phyloP scores from a whole-genome alignment of 179 eudicot species.

The Beta lomatogona region DNA sequence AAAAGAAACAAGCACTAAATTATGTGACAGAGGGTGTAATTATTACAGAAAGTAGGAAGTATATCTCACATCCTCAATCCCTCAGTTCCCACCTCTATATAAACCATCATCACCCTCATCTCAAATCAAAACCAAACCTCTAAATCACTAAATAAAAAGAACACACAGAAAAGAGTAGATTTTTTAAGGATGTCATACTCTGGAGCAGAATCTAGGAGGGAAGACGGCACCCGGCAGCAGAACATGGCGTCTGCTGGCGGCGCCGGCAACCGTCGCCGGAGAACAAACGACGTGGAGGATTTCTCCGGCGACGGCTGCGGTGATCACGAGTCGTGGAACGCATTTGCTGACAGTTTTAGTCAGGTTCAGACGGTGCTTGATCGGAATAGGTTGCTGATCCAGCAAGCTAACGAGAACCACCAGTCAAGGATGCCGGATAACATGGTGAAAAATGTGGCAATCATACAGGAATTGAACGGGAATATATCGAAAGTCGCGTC shows the following conservation, averaged over 20 bases:
- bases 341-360: slow-evolving; percentile 51
- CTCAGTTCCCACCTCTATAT: slow-evolving; percentile 22
- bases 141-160: not conserved
- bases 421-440: slow-evolving; percentile 68
- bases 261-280: slow-evolving; percentile 25
- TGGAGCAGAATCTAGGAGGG: slow-evolving; percentile 37
- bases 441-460: slow-evolving; percentile 60
- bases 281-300: not conserved
- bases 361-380: slow-evolving; percentile 75
- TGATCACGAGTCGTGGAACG: slow-evolving; percentile 41
- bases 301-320: slow-evolving; percentile 21
- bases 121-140: not conserved
- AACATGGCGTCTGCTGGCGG: not conserved
- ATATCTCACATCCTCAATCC: not conserved
- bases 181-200: slow-evolving; percentile 25
- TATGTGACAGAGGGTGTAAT: too few relatives aligned
- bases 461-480: slow-evolving; percentile 76
- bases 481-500: slow-evolving; percentile 68
- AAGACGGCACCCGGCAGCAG: slow-evolving; percentile 20
- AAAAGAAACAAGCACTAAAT: too few relatives aligned
- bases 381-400: slow-evolving; percentile 66
- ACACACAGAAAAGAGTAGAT: not conserved
- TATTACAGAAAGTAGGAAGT: too few relatives aligned
- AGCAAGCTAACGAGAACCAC: slow-evolving; percentile 80
- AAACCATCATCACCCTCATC: slow-evolving; percentile 9